Percentiles rank a stretch among this genome's conserved stretches.
Evolutionary conservation across 805 yeast species (phyloP).

Genomic region (Lachancea cidri): DNA sequence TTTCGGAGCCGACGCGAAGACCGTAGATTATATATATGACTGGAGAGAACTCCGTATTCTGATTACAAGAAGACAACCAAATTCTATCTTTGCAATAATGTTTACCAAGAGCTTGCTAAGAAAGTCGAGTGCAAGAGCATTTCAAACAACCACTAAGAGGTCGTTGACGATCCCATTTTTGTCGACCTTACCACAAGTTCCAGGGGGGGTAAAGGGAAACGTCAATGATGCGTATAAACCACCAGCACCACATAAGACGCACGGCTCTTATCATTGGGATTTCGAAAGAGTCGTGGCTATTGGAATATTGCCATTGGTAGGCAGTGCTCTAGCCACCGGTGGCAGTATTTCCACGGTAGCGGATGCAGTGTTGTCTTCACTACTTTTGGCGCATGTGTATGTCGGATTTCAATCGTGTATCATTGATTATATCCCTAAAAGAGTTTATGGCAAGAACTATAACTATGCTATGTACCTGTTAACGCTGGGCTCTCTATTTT

Average conservation of each 20-base stretch:
- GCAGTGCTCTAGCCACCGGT: slow-evolving; percentile 62
- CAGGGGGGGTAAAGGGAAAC: slow-evolving; percentile 88
- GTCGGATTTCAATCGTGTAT: slow-evolving; percentile 89
- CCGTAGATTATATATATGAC: no score
- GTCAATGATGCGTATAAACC: slow-evolving; percentile 81
- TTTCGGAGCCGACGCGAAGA: not conserved
- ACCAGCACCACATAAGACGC: slow-evolving; percentile 57
- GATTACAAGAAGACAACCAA: no score
- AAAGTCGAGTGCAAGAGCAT: slow-evolving; percentile 13
- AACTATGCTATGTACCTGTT: slow-evolving; percentile 62
- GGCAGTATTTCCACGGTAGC: slow-evolving; percentile 66
- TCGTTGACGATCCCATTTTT: slow-evolving; percentile 42
- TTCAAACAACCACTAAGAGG: slow-evolving; percentile 29
- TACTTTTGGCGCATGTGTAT: slow-evolving; percentile 71
- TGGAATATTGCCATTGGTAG: slow-evolving; percentile 69
- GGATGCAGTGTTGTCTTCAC: slow-evolving; percentile 65
- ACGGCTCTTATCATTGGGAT: slow-evolving; percentile 94
- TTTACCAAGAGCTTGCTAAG: slow-evolving; percentile 13
- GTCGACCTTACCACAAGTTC: slow-evolving; percentile 70
- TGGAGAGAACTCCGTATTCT: no score
- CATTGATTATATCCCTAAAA: slow-evolving; percentile 82
- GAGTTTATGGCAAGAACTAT: slow-evolving; percentile 80
- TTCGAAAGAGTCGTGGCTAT: slow-evolving; percentile 70
- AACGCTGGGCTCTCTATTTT: slow-evolving; percentile 63
- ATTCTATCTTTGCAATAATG: slow-evolving; percentile 5